Base-by-base conservation (phyloP, 345 rosid genomes). In the Eucalyptus polyanthemos region DNA sequence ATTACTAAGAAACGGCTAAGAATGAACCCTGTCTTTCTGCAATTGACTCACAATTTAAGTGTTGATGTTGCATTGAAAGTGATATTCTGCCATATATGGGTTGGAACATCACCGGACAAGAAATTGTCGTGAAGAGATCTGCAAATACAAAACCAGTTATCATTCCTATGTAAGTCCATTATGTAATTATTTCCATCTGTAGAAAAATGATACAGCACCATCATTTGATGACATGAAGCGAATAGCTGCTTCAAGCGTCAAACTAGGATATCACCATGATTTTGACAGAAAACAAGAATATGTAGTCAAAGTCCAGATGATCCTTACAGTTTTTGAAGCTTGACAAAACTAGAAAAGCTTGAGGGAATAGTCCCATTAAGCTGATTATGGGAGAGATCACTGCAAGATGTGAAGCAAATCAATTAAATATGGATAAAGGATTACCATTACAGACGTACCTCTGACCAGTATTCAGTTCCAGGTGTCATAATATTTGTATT, bases 101-200 rank as follows among this genome's bases (percentile, higher is more conserved):
- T 94, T 14, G 96, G 90, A 88, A 98, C 69, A 72, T 96, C 94
- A 86, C 99, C 99, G 88, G 42, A 93, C 91, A 98, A 91, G 88
- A 88, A 91, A 91, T 98, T 98, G 91, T 95, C 93, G 86, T 96
- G 96, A 83, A 98, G 90, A 29, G 94, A 94, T 95, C 99, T 98
- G 98, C 90, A 89, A 94, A 87, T 80, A 86, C 86, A 88, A 87
- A 89, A 29, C 87, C 87, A 44, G 27, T 24, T 11, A 42, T 76
- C 37, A 72, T 50, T 88, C 80, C 76, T 29, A 47, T 21, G 15
- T 45, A n/a, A 40, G 29, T 42, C 37, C 86, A 29, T 37, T 50
- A 19, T n/a, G 62, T n/a, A 29, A 54, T 24, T 86, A 86, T 13
- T 62, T 31, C 53, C 29, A 22, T 42, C 37, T 17, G 49, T 87